Base-by-base conservation (phyloP, 169 alveolate genomes). In the Cryptosporidium sp. region DNA sequence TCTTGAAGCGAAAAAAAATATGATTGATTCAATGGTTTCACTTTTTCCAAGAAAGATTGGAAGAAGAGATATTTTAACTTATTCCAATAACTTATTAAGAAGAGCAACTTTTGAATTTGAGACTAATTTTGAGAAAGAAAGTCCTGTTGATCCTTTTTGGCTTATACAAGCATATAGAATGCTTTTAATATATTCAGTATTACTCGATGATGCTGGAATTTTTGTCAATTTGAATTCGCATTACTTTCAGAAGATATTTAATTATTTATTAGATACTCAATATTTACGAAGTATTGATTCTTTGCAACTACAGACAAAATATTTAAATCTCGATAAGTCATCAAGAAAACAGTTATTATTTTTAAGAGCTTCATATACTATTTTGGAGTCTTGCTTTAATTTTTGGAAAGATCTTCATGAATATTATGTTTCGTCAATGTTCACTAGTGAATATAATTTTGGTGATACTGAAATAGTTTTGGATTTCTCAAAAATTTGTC, bases 61-160 rank as follows among this genome's bases (percentile, higher is more conserved):
- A 10, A 58, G 80, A 26, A 23, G 53, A 18, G 73, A 80, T 44
- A 60, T 62, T 60, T 31, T 60, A 8, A 48, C 48, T 26, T 62
- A 62, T 65, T 37, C 89, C 14, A 44, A 80, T 44, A 58, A 80
- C 10, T 48, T 80, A 62, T 44, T 80, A 62, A 60, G 37, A 29
- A 80, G 89, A 21, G 37, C 56, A 26, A 33, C 48, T 18, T 31
- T 80, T 21, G 89, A 80, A 62, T 80, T 45, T 67, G 80, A 80
- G 26, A 80, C 56, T 18, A 80, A 67, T 62, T 37, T 67, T 80
- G 73, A 60, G 31, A 80, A 65, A 26, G 75, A 61, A 62, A 80
- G 89, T 80, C 89, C 89, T 16, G 21, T 80, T 7, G 89, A 80
- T 48, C 89, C 89, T 37, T 80, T 80, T 65, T 80, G 89, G 89